Evolutionary conservation across 345 rosid species (phyloP), one percentile per base, ranked within the genome.

Genomic region (Zanthoxylum bungeanum): DNA sequence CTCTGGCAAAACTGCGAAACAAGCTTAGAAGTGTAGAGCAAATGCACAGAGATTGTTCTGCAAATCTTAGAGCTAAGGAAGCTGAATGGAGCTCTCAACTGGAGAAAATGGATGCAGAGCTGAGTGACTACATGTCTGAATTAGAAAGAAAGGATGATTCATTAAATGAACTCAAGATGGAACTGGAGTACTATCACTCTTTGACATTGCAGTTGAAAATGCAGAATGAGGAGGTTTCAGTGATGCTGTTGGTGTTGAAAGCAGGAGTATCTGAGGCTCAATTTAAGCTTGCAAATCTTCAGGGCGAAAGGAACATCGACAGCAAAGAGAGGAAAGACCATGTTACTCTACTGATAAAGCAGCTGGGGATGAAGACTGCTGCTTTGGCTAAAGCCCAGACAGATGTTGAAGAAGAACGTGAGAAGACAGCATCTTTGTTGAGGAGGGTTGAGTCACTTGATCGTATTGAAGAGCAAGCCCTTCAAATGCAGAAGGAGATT

Each of bases 21-120:
- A 93, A 80, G 83, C 85, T 90, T 57, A 87, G 73, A 71, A 90
- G 73, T 66, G 69, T 85, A 56, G 97, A 94, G 80, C 90, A 81
- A 81, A 36, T 77, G 58, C 88, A 91, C 76, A 76, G 83, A 77
- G 85, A 84, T 56, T 90, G 91, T 72, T 82, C 86, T 44, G 75
- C 81, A 16, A 82, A 78, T 74, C 84, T 89, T 60, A 83, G 73
- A 79, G 87, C 85, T 46, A 91, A 85, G 89, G 97, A 91, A 86
- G 88, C 77, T 25, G 92, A 84, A 76, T 94, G 93, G 97, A 81
- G 80, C 68, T 81, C 73, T 77, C 85, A 72, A 27, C 37, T 75
- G 79, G 79, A 80, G 66, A 87, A 88, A 70, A 49, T 94, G 85
- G 77, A 64, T 21, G 52, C 51, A 66, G 90, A 87, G 71, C 69